Evolutionary conservation across 2,329 filamentous ascomycete genomes (phyloP).

Genomic region (Aspergillus aculeatinus): DNA sequence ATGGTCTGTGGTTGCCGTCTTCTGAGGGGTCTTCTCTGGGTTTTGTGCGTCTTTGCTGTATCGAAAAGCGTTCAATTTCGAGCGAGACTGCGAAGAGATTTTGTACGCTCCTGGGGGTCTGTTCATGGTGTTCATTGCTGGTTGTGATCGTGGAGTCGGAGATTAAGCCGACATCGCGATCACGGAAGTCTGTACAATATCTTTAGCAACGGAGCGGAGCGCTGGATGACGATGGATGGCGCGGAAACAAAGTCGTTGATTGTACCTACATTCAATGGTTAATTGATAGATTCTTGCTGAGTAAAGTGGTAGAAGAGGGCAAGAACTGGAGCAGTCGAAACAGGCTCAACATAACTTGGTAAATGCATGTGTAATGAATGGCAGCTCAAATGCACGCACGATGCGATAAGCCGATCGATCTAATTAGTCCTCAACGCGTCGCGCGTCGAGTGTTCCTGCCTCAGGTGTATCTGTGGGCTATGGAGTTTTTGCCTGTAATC

Average conservation of each 20-base stretch:
- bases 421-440: constrained; percentile 26
- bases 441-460: constrained; percentile 30
- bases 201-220: constrained; percentile 6
- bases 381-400: constrained; percentile 12
- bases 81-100: constrained; percentile 53
- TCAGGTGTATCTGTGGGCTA: constrained; percentile 14
- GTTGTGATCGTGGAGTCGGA: constrained; percentile 12
- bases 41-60: constrained; percentile 38
- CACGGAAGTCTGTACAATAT: constrained; percentile 12
- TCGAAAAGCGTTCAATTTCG: constrained; percentile 57
- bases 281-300: background rate
- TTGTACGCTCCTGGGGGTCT: constrained; percentile 29
- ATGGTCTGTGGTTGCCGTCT: constrained; percentile 29
- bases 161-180: constrained; percentile 25
- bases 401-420: constrained; percentile 16
- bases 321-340: background rate
- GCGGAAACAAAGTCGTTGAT: background rate
- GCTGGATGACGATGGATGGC: background rate
- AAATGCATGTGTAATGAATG: constrained; percentile 4
- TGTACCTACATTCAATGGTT: background rate
- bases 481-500: constrained; percentile 15
- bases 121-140: constrained; percentile 25
- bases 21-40: constrained; percentile 20
- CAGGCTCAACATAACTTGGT: constrained; percentile 1
- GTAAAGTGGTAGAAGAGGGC: background rate